Evolutionary conservation across 2,329 filamentous ascomycete species (phyloP).

Genomic region (Phaeoacremonium minimum): DNA sequence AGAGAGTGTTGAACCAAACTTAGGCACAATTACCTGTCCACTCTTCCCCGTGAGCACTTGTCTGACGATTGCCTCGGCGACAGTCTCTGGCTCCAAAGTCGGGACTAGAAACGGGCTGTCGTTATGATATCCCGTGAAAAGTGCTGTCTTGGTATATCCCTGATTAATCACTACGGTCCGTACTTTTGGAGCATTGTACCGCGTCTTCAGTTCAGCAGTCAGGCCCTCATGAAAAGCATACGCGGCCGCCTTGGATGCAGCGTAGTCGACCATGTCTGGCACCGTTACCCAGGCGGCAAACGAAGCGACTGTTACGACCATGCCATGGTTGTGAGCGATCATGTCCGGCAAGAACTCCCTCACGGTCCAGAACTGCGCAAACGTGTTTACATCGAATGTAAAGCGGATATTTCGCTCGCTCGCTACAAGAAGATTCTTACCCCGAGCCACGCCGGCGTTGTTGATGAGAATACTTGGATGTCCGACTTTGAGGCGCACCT

Average conservation of each 20-base stretch:
- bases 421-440: slow-evolving; percentile 55
- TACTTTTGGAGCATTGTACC: slow-evolving; percentile 59
- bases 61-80: slow-evolving; percentile 58
- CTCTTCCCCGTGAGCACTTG: slow-evolving; percentile 55
- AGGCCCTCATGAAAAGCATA: slow-evolving; percentile 66
- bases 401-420: slow-evolving; percentile 56
- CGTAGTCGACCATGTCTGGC: slow-evolving; percentile 65
- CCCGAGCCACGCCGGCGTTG: slow-evolving; percentile 63
- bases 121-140: slow-evolving; percentile 54
- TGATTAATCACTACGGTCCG: slow-evolving; percentile 64
- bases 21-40: slow-evolving; percentile 52
- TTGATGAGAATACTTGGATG: slow-evolving; percentile 68
- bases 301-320: slow-evolving; percentile 67
- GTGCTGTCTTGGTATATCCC: slow-evolving; percentile 56
- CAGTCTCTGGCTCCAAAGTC: slow-evolving; percentile 53
- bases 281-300: slow-evolving; percentile 57
- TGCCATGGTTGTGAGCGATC: slow-evolving; percentile 61
- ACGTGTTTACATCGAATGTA: slow-evolving; percentile 67
- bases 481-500: slow-evolving; percentile 53
- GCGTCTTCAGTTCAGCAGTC: slow-evolving; percentile 49
- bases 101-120: slow-evolving; percentile 46
- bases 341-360: slow-evolving; percentile 66
- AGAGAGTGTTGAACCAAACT: slow-evolving; percentile 31
- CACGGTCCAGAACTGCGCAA: slow-evolving; percentile 63
- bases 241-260: slow-evolving; percentile 61